A percentile compares a stretch with the other conserved stretches of the same genome.
Conservation (phyloP, 2,329 filamentous ascomycete genomes). For the Sarocladium brachiariae region DNA sequence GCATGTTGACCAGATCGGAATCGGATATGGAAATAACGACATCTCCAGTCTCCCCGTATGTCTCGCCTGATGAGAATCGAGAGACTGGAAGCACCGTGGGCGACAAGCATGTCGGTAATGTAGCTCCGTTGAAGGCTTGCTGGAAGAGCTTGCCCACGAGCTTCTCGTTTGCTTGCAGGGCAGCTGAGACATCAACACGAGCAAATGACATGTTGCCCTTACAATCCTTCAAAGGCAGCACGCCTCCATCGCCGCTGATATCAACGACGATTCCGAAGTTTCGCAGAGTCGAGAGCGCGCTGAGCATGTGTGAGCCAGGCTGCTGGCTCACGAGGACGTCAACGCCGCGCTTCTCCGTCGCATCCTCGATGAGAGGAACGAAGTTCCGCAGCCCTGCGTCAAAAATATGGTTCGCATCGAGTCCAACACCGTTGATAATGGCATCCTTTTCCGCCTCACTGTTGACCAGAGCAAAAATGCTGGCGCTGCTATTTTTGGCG, state of each 20-base stretch:
- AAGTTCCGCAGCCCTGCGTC: constrained; percentile 4
- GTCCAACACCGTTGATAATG: not conserved
- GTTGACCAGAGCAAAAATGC: constrained; percentile 11
- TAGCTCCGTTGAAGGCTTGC: not conserved
- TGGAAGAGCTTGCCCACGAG: constrained; percentile 2
- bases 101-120: no score
- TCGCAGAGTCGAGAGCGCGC: constrained; percentile 5
- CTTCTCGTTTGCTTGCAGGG: constrained; percentile 4
- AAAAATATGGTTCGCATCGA: constrained; percentile 9
- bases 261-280: constrained; percentile 9
- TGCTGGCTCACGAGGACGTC: constrained; percentile 10
- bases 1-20: not conserved
- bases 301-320: not conserved
- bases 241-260: constrained; percentile 1
- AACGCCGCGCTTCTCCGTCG: not conserved
- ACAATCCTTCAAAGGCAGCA: not conserved
- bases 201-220: constrained; percentile 6
- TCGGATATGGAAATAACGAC: not conserved
- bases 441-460: constrained; percentile 5
- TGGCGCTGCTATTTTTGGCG: constrained; percentile 14
- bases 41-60: not conserved
- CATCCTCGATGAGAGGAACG: constrained; percentile 5
- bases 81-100: no score
- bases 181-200: constrained; percentile 6
- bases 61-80: not conserved